A percentile compares a stretch with the other conserved stretches of the same genome.
Conservation (phyloP, 2,329 filamentous ascomycete genomes). For the Alternaria consortialis region DNA sequence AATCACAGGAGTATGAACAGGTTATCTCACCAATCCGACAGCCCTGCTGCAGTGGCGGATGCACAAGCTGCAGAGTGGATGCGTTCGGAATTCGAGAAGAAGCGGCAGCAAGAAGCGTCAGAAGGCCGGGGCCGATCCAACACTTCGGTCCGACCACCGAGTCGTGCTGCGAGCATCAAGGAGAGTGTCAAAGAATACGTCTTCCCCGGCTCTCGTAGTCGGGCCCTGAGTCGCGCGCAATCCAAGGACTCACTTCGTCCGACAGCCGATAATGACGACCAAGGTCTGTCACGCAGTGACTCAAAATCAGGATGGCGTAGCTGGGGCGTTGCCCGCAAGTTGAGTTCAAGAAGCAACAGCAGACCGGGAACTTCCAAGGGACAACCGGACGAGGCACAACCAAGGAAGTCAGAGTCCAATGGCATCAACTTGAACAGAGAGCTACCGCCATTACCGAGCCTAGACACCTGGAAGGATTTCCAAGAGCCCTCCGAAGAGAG, state of each 20-base stretch:
- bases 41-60: slow-evolving; percentile 50
- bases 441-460: slow-evolving; percentile 57
- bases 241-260: slow-evolving; percentile 46
- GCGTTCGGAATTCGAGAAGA: slow-evolving; percentile 56
- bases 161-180: slow-evolving; percentile 49
- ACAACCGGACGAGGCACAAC: slow-evolving; percentile 34
- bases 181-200: slow-evolving; percentile 55
- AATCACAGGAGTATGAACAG: slow-evolving; percentile 31
- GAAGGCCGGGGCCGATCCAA: slow-evolving; percentile 32
- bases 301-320: slow-evolving; percentile 50
- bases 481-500: slow-evolving; percentile 26
- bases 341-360: slow-evolving; percentile 45
- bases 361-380: slow-evolving; percentile 43
- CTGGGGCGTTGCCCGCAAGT: slow-evolving; percentile 49
- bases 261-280: slow-evolving; percentile 18
- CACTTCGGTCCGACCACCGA: slow-evolving; percentile 43
- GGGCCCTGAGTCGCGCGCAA: slow-evolving; percentile 41
- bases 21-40: slow-evolving; percentile 49
- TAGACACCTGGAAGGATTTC: slow-evolving; percentile 52
- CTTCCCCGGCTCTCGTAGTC: slow-evolving; percentile 47
- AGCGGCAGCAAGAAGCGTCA: slow-evolving; percentile 38
- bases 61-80: slow-evolving; percentile 56
- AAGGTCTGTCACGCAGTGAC: slow-evolving; percentile 34
- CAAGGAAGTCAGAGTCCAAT: slow-evolving; percentile 37
- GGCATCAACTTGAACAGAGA: slow-evolving; percentile 57